phyloP scores from a whole-genome alignment of 768 basidiomycete genomes.

The Boletus sp. region DNA sequence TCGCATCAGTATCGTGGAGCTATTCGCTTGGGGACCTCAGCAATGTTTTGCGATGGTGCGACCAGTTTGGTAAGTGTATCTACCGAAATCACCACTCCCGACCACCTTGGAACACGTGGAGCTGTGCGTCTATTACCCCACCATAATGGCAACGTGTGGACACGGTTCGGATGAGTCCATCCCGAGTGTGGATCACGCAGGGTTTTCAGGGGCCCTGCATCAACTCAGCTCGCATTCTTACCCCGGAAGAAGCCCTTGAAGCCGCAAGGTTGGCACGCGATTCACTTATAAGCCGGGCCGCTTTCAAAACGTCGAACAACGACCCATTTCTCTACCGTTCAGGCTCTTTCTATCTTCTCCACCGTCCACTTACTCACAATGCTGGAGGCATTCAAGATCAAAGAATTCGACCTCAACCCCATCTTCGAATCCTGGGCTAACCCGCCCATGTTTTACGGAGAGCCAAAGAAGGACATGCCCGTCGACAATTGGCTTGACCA shows the following conservation, averaged over 20 bases:
- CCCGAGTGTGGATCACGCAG: slow-evolving; percentile 8
- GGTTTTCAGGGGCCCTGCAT: slow-evolving; percentile 19
- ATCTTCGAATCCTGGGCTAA: slow-evolving; percentile 63
- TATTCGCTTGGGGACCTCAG: neutral
- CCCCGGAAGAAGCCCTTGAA: slow-evolving; percentile 21
- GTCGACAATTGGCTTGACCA: slow-evolving; percentile 73
- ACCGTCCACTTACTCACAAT: slow-evolving; percentile 31
- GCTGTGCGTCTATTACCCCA: slow-evolving; percentile 13
- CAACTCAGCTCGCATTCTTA: slow-evolving; percentile 20
- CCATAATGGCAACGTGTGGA: slow-evolving; percentile 14
- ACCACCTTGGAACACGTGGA: slow-evolving; percentile 17
- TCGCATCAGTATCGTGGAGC: neutral
- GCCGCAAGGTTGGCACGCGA: slow-evolving; percentile 32
- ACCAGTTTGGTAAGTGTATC: slow-evolving; percentile 7
- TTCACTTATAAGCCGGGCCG: slow-evolving; percentile 26
- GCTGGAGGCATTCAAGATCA: slow-evolving; percentile 78
- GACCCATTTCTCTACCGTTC: slow-evolving; percentile 14
- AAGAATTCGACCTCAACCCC: slow-evolving; percentile 72
- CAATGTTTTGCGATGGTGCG: neutral
- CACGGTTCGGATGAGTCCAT: neutral
- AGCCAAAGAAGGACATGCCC: slow-evolving; percentile 63
- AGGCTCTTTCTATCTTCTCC: slow-evolving; percentile 2
- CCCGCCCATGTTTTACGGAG: slow-evolving; percentile 65
- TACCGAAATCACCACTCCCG: neutral
- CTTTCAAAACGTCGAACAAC: slow-evolving; percentile 10